These are phyloP conservation scores for Blastocystis sp. DNA, from an alignment of 352 stramenopile genomes.

Conservation along the genomic window DNA sequence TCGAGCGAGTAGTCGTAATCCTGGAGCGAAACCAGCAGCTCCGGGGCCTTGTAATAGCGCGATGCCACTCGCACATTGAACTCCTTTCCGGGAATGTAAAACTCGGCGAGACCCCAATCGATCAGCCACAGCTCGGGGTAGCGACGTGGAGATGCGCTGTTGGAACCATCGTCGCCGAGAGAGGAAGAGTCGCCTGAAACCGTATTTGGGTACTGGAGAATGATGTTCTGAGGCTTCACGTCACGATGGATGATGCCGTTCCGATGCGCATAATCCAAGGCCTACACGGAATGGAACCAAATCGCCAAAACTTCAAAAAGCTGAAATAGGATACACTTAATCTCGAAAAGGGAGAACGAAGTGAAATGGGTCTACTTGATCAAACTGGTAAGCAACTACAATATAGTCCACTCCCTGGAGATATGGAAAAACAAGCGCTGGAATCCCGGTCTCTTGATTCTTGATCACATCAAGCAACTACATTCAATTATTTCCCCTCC, in stretches of 20 bases:
- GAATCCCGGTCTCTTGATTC: constrained; percentile 93
- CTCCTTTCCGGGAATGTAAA: constrained; percentile 91
- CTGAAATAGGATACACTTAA: constrained; percentile 35
- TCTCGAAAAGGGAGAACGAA: constrained; percentile 17
- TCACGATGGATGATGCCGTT: constrained; percentile 99
- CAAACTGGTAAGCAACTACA: constrained; percentile 67
- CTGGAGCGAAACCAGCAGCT: constrained; percentile 94
- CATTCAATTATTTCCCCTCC: neutral
- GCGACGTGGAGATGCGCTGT: neutral
- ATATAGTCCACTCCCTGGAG: constrained; percentile 99
- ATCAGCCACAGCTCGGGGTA: constrained; percentile 89
- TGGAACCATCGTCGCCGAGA: constrained; percentile 93
- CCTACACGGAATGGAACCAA: constrained; percentile 69
- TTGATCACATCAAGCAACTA: constrained; percentile 93
- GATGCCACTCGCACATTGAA: constrained; percentile 98
- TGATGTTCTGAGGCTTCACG: constrained; percentile 97
- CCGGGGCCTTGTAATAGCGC: constrained; percentile 96
- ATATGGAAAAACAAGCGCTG: constrained; percentile 91
- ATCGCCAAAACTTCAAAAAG: neutral
- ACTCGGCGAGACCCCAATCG: constrained; percentile 97
- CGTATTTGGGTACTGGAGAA: constrained; percentile 38
- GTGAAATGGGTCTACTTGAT: constrained; percentile 16
- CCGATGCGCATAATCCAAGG: constrained; percentile 95
- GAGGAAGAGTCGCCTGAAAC: neutral
- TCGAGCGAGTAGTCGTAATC: constrained; percentile 99